Evolutionary conservation across 2,329 filamentous ascomycete species (phyloP), one percentile per base, ranked within the genome.

Genomic region (Cyphellophora attinorum): DNA sequence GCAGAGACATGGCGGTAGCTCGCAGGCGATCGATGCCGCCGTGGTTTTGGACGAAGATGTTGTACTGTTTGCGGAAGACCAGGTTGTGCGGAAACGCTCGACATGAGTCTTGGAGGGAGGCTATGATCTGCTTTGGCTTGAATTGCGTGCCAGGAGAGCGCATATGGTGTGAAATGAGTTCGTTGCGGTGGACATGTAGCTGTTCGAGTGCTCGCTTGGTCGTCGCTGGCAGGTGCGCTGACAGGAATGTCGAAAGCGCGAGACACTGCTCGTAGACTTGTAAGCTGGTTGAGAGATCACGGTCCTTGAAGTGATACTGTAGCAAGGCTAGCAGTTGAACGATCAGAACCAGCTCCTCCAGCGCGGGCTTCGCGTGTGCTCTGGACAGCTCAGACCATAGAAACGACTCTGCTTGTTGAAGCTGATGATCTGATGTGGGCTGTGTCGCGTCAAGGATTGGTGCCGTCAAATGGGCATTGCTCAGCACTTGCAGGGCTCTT

Each of bases 11-110:
- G 49, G 54, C 16, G 61, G 83, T 59, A 5, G 71, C 65, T n/a
- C 82, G 76, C 13, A 93, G 74, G 12, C 84, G 80, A 47, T 93
- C 83, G 41, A 85, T 74, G 35, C 91, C 70, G 15, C 79, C 72
- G 28, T 85, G 74, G 5, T 79, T 74, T 2, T 75, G 67, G 52
- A 89, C 79, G 42, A 83, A 78, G 65, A 79, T 82, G n/a, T 77
- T 71, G 44, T 81, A 81, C 0, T 91, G 60, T 1, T 72, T 65
- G 1, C 93, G 67, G 41, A 95, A 79, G 5, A 85, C 67, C 2
- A 76, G 82, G 59, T 94, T 95, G 31, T 67, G 65, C 0, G 86
- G 85, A 53, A 86, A 93, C 5, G 61, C 53, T 0, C 50, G 48
- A 14, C 91, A 63, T 41, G 79, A 81, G 2, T 65, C 59, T 4